Evolutionary conservation across 1,284 basidiomycete species (phyloP).

Genomic region (Cryptococcus sp.): DNA sequence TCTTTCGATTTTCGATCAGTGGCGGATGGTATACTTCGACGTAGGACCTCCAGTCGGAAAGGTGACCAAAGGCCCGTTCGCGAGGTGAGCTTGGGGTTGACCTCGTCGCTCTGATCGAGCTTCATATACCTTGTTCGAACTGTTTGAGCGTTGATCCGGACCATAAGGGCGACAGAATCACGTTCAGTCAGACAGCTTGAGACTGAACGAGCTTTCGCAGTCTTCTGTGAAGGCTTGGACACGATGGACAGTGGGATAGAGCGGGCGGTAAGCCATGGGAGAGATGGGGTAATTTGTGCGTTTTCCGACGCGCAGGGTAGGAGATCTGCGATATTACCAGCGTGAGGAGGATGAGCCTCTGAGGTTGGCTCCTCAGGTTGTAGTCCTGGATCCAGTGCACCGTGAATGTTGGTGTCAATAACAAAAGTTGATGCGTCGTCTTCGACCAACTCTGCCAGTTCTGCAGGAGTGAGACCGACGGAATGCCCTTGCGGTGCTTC

Average conservation of each 20-base stretch:
- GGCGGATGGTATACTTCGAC: constrained; percentile 10
- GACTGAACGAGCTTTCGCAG: constrained; percentile 89
- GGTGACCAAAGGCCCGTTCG: constrained; percentile 41
- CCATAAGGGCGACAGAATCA: constrained; percentile 89
- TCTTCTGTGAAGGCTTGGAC: constrained; percentile 96
- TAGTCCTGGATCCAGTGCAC: not conserved
- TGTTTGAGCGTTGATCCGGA: constrained; percentile 94
- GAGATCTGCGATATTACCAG: not conserved
- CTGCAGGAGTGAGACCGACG: not conserved
- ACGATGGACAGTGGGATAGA: constrained; percentile 89
- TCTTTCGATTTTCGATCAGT: not conserved
- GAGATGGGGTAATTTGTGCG: not conserved
- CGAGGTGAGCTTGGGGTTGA: constrained; percentile 28
- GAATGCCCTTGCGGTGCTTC: not conserved
- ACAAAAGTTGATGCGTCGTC: not conserved
- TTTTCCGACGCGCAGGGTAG: not conserved
- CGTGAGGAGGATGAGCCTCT: not conserved
- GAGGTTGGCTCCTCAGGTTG: not conserved
- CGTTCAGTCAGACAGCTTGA: constrained; percentile 83
- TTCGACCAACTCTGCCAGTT: not conserved
- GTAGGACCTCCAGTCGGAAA: constrained; percentile 34
- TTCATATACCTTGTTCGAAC: constrained; percentile 94
- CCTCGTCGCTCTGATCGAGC: constrained; percentile 51
- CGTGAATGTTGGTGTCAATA: not conserved
- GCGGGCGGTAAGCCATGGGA: constrained; percentile 77